Conservation (phyloP, 2,329 filamentous ascomycete species). For the Arthrobotrys pseudoclavata region DNA sequence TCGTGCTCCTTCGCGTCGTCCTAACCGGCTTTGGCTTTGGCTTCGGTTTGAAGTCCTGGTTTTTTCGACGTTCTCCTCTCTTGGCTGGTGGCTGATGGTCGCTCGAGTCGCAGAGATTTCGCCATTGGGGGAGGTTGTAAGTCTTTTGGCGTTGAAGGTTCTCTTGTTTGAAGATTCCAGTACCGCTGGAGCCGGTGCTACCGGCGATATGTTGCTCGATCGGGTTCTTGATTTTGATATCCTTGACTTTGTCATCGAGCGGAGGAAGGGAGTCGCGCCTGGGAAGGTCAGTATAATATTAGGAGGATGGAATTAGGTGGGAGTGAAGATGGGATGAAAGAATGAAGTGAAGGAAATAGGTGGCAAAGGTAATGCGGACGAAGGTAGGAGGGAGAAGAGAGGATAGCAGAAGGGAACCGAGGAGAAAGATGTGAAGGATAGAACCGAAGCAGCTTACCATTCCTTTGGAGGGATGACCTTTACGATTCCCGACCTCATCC, state of each 20-base stretch:
- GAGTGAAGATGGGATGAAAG: not conserved
- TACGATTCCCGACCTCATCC: constrained; percentile 97
- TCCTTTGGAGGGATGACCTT: constrained; percentile 94
- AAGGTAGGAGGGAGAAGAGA: not conserved
- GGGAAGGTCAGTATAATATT: constrained; percentile 50
- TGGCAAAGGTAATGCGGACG: not conserved
- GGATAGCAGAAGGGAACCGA: not conserved
- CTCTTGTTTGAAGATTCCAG: constrained; percentile 92
- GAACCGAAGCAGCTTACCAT: constrained; percentile 75
- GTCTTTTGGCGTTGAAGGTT: constrained; percentile 96
- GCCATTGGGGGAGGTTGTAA: constrained; percentile 98
- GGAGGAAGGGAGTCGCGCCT: constrained; percentile 79
- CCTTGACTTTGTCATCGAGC: constrained; percentile 88
- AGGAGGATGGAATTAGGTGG: constrained; percentile 47
- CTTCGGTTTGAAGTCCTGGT: constrained; percentile 63
- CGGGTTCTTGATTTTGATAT: constrained; percentile 92
- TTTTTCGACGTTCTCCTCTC: constrained; percentile 81
- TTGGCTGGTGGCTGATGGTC: constrained; percentile 95
- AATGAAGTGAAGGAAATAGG: not conserved
- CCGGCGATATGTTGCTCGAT: constrained; percentile 99
- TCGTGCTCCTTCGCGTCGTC: constrained; percentile 64
- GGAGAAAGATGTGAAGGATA: not conserved
- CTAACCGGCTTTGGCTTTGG: constrained; percentile 55
- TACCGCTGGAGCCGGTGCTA: constrained; percentile 71
- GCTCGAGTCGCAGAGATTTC: constrained; percentile 89